A percentile compares a stretch with the other conserved stretches of the same genome.
These are phyloP conservation scores for Leccinum pallidistipes DNA, from an alignment of 1,284 basidiomycete species.

Conservation along the genomic window DNA sequence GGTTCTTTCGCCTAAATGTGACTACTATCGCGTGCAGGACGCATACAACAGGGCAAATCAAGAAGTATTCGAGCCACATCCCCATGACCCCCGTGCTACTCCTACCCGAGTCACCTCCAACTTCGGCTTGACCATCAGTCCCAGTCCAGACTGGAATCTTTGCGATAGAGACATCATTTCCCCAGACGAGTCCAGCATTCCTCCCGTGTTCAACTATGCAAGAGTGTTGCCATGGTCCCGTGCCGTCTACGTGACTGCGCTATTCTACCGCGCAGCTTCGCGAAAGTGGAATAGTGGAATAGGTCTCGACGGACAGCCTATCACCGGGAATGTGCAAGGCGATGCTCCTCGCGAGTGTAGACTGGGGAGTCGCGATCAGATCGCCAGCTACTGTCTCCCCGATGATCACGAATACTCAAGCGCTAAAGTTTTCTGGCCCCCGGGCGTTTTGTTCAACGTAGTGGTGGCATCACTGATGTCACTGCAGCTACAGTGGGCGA, in stretches of 20 bases:
- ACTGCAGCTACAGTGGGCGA: slow-evolving; percentile 42
- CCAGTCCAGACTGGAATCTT: slow-evolving; percentile 7
- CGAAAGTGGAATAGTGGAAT: not conserved
- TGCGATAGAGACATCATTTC: slow-evolving; percentile 3
- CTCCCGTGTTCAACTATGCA: slow-evolving; percentile 35
- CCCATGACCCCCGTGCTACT: not conserved
- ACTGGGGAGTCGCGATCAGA: slow-evolving; percentile 27
- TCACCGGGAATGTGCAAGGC: not conserved
- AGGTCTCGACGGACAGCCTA: slow-evolving; percentile 1
- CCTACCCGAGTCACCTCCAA: slow-evolving; percentile 8
- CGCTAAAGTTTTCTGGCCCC: slow-evolving; percentile 25
- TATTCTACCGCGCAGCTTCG: slow-evolving; percentile 26
- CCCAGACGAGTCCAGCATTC: slow-evolving; percentile 24
- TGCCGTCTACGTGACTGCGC: slow-evolving; percentile 16
- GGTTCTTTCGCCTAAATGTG: slow-evolving; percentile 42
- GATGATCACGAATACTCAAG: not conserved
- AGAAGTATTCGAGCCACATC: slow-evolving; percentile 3
- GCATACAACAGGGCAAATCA: slow-evolving; percentile 37
- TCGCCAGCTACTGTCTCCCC: slow-evolving; percentile 28
- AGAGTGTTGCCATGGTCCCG: slow-evolving; percentile 29
- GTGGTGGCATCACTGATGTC: slow-evolving; percentile 36
- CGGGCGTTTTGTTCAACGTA: slow-evolving; percentile 34
- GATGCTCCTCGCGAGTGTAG: slow-evolving; percentile 17
- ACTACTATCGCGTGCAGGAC: slow-evolving; percentile 31
- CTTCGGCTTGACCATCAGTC: slow-evolving; percentile 23